Conservation (phyloP, 371 early-diverging fungal genomes). For the Lichtheimia ramosa region DNA sequence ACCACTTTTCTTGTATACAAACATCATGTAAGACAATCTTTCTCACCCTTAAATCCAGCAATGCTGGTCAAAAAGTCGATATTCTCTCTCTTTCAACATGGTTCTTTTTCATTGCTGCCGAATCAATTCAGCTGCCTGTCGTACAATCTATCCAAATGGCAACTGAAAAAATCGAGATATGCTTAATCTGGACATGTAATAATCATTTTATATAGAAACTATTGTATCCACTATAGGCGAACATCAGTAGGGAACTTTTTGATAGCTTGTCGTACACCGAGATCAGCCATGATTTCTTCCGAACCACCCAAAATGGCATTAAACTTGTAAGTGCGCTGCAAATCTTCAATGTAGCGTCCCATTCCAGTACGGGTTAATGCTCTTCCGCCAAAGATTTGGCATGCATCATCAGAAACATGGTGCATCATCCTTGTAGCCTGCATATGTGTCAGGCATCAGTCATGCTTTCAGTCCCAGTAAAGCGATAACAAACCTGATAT, state of each 20-base stretch:
- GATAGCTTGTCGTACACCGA: slow-evolving; percentile 36
- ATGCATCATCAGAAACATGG: slow-evolving; percentile 49
- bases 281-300: slow-evolving; percentile 60
- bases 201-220: no score
- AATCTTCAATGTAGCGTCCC: slow-evolving; percentile 46
- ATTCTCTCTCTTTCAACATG: no score
- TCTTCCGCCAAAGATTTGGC: slow-evolving; percentile 65
- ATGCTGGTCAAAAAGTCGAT: no score
- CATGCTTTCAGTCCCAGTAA: slow-evolving; percentile 41
- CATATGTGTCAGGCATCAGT: no score
- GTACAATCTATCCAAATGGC: no score
- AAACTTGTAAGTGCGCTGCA: slow-evolving; percentile 50
- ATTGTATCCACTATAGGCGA: slow-evolving; percentile 12
- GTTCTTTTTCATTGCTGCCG: no score
- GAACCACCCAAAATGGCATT: slow-evolving; percentile 72
- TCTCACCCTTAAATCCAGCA: no score
- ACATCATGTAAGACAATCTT: no score
- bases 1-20: no score
- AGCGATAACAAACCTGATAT: slow-evolving; percentile 11
- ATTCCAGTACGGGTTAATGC: slow-evolving; percentile 58
- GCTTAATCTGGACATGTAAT: no score
- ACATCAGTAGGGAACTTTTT: slow-evolving; percentile 22
- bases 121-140: no score
- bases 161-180: no score
- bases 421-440: slow-evolving; percentile 48